These are phyloP conservation scores for Trichoderma reesei DNA, from an alignment of 495 filamentous ascomycete genomes.

Conservation along the genomic window DNA sequence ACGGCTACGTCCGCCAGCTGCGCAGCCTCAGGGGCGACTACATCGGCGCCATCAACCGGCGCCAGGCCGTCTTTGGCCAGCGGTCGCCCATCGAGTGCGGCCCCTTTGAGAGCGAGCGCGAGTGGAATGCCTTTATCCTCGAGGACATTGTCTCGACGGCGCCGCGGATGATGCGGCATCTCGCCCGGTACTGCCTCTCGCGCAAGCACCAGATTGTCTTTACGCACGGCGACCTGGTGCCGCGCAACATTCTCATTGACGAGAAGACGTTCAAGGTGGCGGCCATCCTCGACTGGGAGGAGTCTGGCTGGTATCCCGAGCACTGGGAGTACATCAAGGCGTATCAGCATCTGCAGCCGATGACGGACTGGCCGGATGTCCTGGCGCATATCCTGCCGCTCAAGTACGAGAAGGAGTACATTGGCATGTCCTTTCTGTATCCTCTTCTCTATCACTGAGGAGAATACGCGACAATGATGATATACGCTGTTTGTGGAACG, in stretches of 20 bases:
- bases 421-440: no score
- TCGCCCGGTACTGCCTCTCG: background rate
- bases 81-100: background rate
- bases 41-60: background rate
- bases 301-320: slow-evolving; percentile 32
- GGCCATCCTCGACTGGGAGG: slow-evolving; percentile 34
- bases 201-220: slow-evolving; percentile 12
- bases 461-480: no score
- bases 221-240: slow-evolving; percentile 22
- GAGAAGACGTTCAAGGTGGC: slow-evolving; percentile 16
- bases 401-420: no score
- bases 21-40: background rate
- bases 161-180: no score
- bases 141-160: background rate
- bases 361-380: no score
- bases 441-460: no score
- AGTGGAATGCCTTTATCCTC: background rate
- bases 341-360: no score
- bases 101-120: background rate
- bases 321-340: slow-evolving; percentile 37
- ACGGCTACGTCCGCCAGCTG: background rate
- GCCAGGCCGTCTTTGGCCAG: background rate
- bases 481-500: no score
- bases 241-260: slow-evolving; percentile 28
- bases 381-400: no score